Evolutionary conservation across 1,284 basidiomycete species (phyloP), one percentile per base, ranked within the genome.

Genomic region (Cutaneotrichosporon cavernicola): DNA sequence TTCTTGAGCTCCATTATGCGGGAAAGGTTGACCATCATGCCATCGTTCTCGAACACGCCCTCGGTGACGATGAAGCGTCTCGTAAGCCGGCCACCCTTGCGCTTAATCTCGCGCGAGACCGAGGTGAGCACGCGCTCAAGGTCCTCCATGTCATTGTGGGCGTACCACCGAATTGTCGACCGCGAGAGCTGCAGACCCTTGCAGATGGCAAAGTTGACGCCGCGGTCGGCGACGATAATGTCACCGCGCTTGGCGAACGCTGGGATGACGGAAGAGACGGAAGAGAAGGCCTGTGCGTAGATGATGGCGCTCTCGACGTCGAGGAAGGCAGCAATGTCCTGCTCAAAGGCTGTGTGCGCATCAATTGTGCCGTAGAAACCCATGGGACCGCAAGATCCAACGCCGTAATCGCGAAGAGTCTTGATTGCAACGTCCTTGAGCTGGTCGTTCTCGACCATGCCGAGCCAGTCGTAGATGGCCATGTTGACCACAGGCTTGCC

Each of bases 291-390:
- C 81, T 99, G 97, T 3, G 94, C 89, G 81, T 99, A 99, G 70
- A 98, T 86, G 78, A 99, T 99, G 46, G 90, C 83, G 1, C 88
- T 84, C 77, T 97, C 92, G 3, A 90, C 89, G 18, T 92, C 91
- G 50, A 99, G 83, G 80, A 98, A 98, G 56, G 90, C 87, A 10
- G 95, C 91, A 62, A 99, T 88, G 66, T 95, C 88, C 55, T 86
- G 85, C 81, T 99, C 97, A 66, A 97, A 83, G 56, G 90, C 85
- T 76, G 91, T 88, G 77, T 99, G 96, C 9, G 97, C 92, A 72
- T 99, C 96, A 65, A 97, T 86, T 10, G 91, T 97, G 26, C 97
- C 97, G 80, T 99, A 99, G 83, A 99, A 99, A 9, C 95, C 94
- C 36, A 95, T 90, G 46, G 97, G 97, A 16, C 96, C 95, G 75